Percentiles rank a stretch among this genome's conserved stretches.
These are phyloP conservation scores for Dendrostoma leiphaemia DNA, from an alignment of 2,329 filamentous ascomycete species.

Conservation along the genomic window DNA sequence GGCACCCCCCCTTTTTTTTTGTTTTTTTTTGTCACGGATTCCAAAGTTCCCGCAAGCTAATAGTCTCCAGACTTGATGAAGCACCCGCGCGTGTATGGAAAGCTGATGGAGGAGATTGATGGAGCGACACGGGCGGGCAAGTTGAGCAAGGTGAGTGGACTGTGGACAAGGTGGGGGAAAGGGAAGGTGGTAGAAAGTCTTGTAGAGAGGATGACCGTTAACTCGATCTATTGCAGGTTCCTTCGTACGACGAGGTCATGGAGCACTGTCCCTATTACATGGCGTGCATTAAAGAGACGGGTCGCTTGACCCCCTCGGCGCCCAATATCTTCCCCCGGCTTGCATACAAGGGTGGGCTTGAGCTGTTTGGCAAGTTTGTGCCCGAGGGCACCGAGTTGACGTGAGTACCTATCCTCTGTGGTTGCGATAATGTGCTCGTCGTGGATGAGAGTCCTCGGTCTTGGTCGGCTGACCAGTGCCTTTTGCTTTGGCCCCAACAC, in stretches of 20 bases:
- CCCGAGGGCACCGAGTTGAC: slow-evolving; percentile 18
- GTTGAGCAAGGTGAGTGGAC: slow-evolving; percentile 24
- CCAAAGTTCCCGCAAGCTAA: no score
- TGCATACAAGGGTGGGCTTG: slow-evolving; percentile 29
- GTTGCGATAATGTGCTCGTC: no score
- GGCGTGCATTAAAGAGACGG: slow-evolving; percentile 48
- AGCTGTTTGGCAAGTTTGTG: slow-evolving; percentile 21
- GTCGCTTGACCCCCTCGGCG: slow-evolving; percentile 49
- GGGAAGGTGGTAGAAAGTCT: no score
- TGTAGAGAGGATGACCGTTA: no score
- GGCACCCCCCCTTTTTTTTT: no score
- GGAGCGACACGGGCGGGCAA: slow-evolving; percentile 31
- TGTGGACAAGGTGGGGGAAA: no score
- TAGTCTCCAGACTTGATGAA: no score
- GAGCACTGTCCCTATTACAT: slow-evolving; percentile 45
- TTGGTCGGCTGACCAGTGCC: neutral
- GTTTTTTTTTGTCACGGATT: no score
- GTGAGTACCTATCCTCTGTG: no score
- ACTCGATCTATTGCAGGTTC: neutral
- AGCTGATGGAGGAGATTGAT: slow-evolving; percentile 47
- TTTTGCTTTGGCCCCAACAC: no score
- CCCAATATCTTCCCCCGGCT: slow-evolving; percentile 50
- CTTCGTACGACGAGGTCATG: slow-evolving; percentile 33
- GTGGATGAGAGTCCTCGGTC: neutral
- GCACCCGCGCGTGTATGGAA: slow-evolving; percentile 38